phyloP scores from a whole-genome alignment of 768 basidiomycete genomes.

The Erythrobasidium yunnanense region DNA sequence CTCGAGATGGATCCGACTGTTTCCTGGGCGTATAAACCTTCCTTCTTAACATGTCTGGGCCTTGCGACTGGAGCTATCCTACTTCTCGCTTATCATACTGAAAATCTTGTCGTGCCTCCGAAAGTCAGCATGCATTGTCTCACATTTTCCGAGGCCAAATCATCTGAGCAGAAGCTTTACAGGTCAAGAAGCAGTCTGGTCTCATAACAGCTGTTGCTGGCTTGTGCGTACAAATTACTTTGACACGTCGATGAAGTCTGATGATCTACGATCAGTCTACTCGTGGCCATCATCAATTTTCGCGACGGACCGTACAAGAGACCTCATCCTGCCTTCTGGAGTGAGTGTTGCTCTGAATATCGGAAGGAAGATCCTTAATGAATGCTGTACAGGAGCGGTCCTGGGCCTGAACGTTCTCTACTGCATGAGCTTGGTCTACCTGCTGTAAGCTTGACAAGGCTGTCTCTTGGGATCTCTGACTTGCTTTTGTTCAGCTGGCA shows the following conservation, averaged over 20 bases:
- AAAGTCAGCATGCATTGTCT: too few species aligned
- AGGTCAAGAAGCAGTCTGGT: constrained; percentile 18
- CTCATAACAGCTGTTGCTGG: constrained; percentile 15
- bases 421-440: constrained; percentile 67
- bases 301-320: constrained; percentile 80
- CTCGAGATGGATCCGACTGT: constrained; percentile 7
- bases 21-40: constrained; percentile 14
- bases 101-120: constrained; percentile 6
- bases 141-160: too few species aligned
- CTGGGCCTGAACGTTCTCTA: constrained; percentile 73
- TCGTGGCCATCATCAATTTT: constrained; percentile 56
- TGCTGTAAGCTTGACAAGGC: constrained; percentile 55
- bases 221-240: background rate
- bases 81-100: constrained; percentile 12
- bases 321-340: constrained; percentile 53
- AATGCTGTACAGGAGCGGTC: constrained; percentile 63
- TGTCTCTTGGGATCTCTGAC: constrained; percentile 58
- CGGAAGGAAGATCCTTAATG: constrained; percentile 36
- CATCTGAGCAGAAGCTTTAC: too few species aligned
- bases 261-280: background rate
- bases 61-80: background rate
- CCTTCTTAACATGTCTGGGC: constrained; percentile 7
- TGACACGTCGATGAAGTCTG: too few species aligned
- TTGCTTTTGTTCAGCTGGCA: constrained; percentile 66
- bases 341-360: background rate